Evolutionary conservation across 179 eudicot genomes (phyloP).

Genomic region (Beta lomatogona): DNA sequence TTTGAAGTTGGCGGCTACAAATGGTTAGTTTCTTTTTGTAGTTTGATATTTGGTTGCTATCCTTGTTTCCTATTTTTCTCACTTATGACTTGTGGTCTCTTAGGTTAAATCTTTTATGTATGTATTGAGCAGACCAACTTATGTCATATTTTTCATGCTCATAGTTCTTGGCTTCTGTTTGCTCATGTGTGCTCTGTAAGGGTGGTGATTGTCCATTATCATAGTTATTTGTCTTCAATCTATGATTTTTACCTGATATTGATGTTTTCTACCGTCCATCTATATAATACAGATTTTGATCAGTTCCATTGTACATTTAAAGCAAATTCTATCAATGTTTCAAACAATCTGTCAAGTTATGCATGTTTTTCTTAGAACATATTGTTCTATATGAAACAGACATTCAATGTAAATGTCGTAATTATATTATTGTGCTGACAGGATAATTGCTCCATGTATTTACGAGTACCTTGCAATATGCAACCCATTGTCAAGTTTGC

Average conservation of each 20-base stretch:
- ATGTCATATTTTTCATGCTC: neutral
- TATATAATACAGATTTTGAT: neutral
- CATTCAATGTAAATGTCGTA: neutral
- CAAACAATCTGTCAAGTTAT: neutral
- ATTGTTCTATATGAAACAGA: neutral
- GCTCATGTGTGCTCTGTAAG: neutral
- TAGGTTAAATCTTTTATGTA: neutral
- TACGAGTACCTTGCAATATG: neutral
- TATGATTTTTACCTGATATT: neutral
- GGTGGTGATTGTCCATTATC: neutral
- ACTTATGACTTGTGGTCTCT: neutral
- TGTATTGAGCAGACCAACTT: neutral
- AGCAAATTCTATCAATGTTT: neutral
- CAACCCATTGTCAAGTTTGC: neutral
- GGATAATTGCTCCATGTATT: neutral
- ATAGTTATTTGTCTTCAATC: neutral
- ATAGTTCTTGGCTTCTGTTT: neutral
- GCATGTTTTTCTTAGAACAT: neutral
- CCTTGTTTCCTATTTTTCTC: neutral
- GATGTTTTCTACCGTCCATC: neutral
- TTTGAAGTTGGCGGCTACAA: constrained; percentile 91
- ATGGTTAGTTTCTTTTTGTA: constrained; percentile 53
- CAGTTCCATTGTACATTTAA: neutral
- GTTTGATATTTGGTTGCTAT: constrained; percentile 7
- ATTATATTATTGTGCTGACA: neutral